Conservation (phyloP, 352 stramenopile species). For the Pythium utonaiense region DNA sequence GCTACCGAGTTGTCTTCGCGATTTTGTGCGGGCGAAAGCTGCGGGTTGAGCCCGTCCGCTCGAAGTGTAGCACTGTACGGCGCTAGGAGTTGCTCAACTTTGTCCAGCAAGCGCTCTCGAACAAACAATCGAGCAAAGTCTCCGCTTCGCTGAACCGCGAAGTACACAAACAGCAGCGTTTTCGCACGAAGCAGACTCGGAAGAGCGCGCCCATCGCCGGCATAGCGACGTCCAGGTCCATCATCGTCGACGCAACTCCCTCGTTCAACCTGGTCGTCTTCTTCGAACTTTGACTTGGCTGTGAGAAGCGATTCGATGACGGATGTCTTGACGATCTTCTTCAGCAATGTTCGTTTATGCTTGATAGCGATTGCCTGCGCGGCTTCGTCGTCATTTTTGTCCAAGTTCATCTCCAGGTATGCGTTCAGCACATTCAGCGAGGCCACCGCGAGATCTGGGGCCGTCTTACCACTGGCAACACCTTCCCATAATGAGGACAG, state of each 20-base stretch:
- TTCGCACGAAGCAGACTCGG: constrained; percentile 50
- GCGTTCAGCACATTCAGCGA: constrained; percentile 67
- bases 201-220: background rate
- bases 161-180: constrained; percentile 53
- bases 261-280: background rate
- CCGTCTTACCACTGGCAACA: constrained; percentile 14
- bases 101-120: background rate
- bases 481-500: constrained; percentile 44
- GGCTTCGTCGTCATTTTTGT: constrained; percentile 18
- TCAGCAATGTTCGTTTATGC: constrained; percentile 33
- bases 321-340: constrained; percentile 31
- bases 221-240: constrained; percentile 8
- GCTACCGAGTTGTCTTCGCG: background rate
- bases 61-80: constrained; percentile 34
- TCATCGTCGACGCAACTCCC: background rate
- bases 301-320: constrained; percentile 28
- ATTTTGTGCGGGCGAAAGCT: background rate
- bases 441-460: constrained; percentile 35
- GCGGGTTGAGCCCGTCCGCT: constrained; percentile 33
- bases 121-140: constrained; percentile 25
- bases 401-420: constrained; percentile 49
- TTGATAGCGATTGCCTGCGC: constrained; percentile 26
- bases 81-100: constrained; percentile 19
- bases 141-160: constrained; percentile 47
- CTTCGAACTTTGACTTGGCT: constrained; percentile 9